Evolutionary conservation across 2,329 filamentous ascomycete species (phyloP).

Genomic region (Scleromitrula shiraiana): DNA sequence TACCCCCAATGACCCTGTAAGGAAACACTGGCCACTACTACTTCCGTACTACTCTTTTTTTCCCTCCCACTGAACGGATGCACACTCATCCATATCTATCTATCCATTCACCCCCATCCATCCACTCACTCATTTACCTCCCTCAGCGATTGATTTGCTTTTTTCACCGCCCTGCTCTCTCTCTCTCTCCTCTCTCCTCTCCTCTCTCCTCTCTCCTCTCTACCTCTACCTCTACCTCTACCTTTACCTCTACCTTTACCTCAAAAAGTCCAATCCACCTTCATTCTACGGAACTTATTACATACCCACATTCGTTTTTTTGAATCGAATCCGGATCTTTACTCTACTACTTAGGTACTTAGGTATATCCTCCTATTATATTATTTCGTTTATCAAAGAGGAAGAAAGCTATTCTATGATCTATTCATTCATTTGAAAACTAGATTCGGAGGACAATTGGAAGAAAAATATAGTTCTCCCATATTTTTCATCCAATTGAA

Average conservation of each 20-base stretch:
- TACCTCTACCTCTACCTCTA: neutral
- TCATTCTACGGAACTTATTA: neutral
- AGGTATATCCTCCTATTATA: slow-evolving; percentile 2
- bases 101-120: neutral
- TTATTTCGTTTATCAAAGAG: neutral
- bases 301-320: slow-evolving; percentile 10
- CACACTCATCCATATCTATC: neutral
- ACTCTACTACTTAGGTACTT: too few relatives aligned
- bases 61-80: too few relatives aligned
- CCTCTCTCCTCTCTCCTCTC: neutral
- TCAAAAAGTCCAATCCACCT: slow-evolving; percentile 6
- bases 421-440: slow-evolving; percentile 6
- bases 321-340: neutral
- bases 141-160: neutral
- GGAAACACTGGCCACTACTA: too few relatives aligned
- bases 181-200: neutral
- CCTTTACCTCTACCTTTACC: neutral
- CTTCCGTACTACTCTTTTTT: too few relatives aligned
- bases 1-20: too few relatives aligned
- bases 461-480: slow-evolving; percentile 6
- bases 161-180: neutral
- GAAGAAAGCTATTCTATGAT: slow-evolving; percentile 4
- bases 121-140: neutral
- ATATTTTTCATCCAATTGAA: slow-evolving; percentile 7
- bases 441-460: slow-evolving; percentile 8